These are phyloP conservation scores for Suhomyces canberraensis DNA, from an alignment of 805 yeast genomes.

Conservation along the genomic window DNA sequence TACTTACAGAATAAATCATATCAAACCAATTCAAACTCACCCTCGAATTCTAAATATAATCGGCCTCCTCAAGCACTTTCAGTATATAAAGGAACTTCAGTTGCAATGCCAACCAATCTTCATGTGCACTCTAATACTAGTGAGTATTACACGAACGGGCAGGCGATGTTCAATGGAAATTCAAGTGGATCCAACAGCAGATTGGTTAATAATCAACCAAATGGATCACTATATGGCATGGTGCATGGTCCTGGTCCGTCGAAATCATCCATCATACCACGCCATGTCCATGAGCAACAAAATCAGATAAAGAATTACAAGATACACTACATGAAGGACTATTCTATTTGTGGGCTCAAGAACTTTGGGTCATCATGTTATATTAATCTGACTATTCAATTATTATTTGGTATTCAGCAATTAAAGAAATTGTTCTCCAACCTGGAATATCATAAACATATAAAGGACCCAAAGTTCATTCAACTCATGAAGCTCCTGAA, in stretches of 20 bases:
- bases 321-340: constrained; percentile 30
- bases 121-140: not conserved
- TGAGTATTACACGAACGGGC: not conserved
- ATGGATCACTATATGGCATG: not conserved
- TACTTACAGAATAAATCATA: not conserved
- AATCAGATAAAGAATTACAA: constrained; percentile 12
- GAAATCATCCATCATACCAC: constrained; percentile 18
- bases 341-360: constrained; percentile 57
- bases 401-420: constrained; percentile 52
- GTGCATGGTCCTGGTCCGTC: not conserved
- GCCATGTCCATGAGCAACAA: constrained; percentile 25
- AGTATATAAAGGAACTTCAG: not conserved
- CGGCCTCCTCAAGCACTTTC: constrained; percentile 4
- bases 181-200: not conserved
- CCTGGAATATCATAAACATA: constrained; percentile 42
- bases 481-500: constrained; percentile 19
- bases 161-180: not conserved
- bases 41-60: not conserved
- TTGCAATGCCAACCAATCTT: not conserved
- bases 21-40: not conserved
- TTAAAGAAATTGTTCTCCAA: constrained; percentile 50
- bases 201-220: not conserved
- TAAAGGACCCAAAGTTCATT: constrained; percentile 31
- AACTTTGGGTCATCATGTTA: constrained; percentile 76
- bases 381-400: constrained; percentile 70